These are phyloP conservation scores for Tricholoma sp. DNA, from an alignment of 768 basidiomycete genomes.

Conservation along the genomic window DNA sequence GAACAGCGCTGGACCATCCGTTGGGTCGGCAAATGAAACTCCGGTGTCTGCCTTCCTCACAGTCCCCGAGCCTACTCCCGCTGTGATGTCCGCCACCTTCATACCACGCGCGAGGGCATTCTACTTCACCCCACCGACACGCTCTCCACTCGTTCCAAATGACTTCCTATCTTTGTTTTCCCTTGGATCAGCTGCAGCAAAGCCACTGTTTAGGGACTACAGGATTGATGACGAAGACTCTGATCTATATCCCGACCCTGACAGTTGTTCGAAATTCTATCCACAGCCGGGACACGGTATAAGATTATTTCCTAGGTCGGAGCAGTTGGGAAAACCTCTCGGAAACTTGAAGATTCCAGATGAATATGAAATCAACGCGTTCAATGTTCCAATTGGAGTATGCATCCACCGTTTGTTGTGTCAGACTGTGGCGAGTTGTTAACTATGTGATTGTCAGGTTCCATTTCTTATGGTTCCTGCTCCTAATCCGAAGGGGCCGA, in stretches of 20 bases:
- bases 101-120: constrained; percentile 5
- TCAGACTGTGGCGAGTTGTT: not conserved
- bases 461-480: constrained; percentile 38
- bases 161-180: constrained; percentile 40
- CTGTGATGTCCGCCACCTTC: not conserved
- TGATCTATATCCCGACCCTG: constrained; percentile 22
- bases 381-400: constrained; percentile 46
- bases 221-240: constrained; percentile 29
- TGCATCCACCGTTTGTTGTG: constrained; percentile 7
- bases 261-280: constrained; percentile 10
- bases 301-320: constrained; percentile 2
- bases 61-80: constrained; percentile 17
- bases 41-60: constrained; percentile 25
- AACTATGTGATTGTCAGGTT: constrained; percentile 21
- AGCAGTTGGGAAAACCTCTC: constrained; percentile 5
- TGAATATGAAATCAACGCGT: constrained; percentile 37
- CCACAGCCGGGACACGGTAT: not conserved
- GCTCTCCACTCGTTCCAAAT: constrained; percentile 44
- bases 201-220: constrained; percentile 39
- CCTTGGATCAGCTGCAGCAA: constrained; percentile 36
- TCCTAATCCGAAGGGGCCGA: constrained; percentile 23
- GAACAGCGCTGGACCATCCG: constrained; percentile 13
- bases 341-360: constrained; percentile 14
- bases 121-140: constrained; percentile 24
- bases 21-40: constrained; percentile 19